Conservation (phyloP, 2,329 filamentous ascomycete species). For the Botrytis medusae region DNA sequence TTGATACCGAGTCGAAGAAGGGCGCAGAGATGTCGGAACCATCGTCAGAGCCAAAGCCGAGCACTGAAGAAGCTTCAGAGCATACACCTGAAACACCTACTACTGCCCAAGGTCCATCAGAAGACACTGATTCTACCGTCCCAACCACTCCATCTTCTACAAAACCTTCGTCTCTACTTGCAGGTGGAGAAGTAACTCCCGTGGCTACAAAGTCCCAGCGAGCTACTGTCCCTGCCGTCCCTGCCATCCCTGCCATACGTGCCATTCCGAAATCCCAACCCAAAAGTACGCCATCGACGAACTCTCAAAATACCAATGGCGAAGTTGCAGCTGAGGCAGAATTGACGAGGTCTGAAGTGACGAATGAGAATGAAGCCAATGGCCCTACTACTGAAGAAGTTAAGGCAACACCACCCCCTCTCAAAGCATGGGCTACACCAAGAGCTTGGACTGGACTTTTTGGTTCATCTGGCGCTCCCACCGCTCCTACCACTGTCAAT, state of each 20-base stretch:
- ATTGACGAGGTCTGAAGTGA: neutral
- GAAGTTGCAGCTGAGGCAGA: conserved; percentile 25
- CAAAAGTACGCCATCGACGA: conserved; percentile 34
- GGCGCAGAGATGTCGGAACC: neutral
- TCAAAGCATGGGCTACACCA: conserved; percentile 46
- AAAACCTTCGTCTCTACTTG: conserved; percentile 26
- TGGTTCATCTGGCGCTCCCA: conserved; percentile 46
- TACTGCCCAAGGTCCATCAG: conserved; percentile 43
- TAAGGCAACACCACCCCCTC: conserved; percentile 44
- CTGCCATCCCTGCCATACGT: conserved; percentile 41
- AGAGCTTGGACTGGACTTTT: conserved; percentile 71
- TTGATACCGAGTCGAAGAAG: neutral
- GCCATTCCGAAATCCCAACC: conserved; percentile 45
- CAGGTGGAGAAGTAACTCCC: conserved; percentile 33
- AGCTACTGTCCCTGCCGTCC: conserved; percentile 45
- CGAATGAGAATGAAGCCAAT: conserved; percentile 14
- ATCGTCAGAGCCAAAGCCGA: neutral
- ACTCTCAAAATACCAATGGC: conserved; percentile 26
- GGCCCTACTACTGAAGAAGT: conserved; percentile 26
- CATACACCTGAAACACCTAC: conserved; percentile 2
- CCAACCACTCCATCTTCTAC: conserved; percentile 57
- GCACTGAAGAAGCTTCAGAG: neutral
- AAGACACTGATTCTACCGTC: conserved; percentile 46
- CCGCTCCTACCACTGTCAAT: conserved; percentile 39
- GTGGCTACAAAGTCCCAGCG: conserved; percentile 38